Evolutionary conservation across 768 basidiomycete species (phyloP), one percentile per base, ranked within the genome.

Genomic region (Lyophyllum atratum): DNA sequence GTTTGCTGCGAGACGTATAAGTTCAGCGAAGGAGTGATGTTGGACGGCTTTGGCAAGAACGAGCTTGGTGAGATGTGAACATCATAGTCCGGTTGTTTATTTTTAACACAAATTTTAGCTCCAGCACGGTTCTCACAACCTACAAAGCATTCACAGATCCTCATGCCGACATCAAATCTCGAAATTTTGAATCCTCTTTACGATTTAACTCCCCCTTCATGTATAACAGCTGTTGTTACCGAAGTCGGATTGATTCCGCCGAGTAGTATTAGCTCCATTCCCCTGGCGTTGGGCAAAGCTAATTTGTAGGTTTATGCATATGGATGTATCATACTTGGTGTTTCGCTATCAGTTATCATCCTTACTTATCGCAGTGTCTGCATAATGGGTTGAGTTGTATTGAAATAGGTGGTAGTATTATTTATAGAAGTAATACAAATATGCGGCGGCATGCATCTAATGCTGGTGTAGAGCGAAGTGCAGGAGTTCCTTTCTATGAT

Each of bases 1-100:
- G 94, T 97, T 24, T 98, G 95, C 61, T 97, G 95, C 65, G 97
- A 98, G 74, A 99, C 97, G 4, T 98, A 98, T 77, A 99, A 99
- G 72, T 98, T 95, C 66, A 91, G 92, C 17, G 96, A 98, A 64
- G 85, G 86, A 31, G 89, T 98, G 26, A 88, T 92, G 71, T 78
- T 98, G 53, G 97, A 99, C 70, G 90, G 90, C 19, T 95, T 99
- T 64, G 93, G 91, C 43, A 94, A 92, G 72, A 99, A 99, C 66
- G 97, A 99, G 73, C 77, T 98, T 39, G 97, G 96, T 92, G 62
- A 69, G 83, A 46, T 34, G 15, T 25, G 19, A 21, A 58, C 34
- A 4, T 24, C 44, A 22, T 25, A 39, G 7, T 19, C 24, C 9
- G 43, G 39, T n/a, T n/a, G 15, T 29, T 52, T 47, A 37, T 31